Evolutionary conservation across 2,329 filamentous ascomycete genomes (phyloP).

Genomic region (Colletotrichum sublineola): DNA sequence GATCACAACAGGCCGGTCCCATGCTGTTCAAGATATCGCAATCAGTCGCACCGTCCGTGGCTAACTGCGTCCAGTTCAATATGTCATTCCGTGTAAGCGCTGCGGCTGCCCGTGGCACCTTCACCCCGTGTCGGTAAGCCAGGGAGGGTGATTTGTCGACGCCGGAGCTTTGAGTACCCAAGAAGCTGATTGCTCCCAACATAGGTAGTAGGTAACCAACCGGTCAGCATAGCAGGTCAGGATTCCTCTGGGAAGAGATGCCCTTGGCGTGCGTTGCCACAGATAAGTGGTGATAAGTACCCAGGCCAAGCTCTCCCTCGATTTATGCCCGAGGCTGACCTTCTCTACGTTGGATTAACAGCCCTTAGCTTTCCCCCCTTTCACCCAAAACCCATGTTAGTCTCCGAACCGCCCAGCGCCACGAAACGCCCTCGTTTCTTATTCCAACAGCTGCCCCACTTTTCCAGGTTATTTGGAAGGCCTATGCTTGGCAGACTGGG

Average conservation of each 20-base stretch:
- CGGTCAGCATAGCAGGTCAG: neutral
- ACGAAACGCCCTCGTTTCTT: slow-evolving; percentile 40
- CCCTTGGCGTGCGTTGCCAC: neutral
- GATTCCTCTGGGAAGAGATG: neutral
- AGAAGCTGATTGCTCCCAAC: neutral
- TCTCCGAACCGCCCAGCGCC: slow-evolving; percentile 22
- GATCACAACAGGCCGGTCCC: slow-evolving; percentile 28
- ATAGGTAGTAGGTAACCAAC: too few relatives aligned
- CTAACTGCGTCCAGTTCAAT: slow-evolving; percentile 19
- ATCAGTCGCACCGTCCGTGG: slow-evolving; percentile 32
- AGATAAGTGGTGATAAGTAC: neutral
- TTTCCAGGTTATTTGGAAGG: slow-evolving; percentile 34
- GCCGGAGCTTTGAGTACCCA: neutral
- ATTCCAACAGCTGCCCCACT: slow-evolving; percentile 34
- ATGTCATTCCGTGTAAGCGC: slow-evolving; percentile 20
- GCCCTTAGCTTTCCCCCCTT: neutral
- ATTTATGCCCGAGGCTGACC: slow-evolving; percentile 4
- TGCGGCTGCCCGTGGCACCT: slow-evolving; percentile 26
- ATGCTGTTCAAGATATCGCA: slow-evolving; percentile 42
- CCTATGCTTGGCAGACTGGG: slow-evolving; percentile 23
- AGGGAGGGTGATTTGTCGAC: neutral
- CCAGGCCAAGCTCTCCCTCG: neutral
- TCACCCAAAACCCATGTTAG: slow-evolving; percentile 4
- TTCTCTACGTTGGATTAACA: slow-evolving; percentile 12
- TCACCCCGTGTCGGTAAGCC: neutral